Evolutionary conservation across 768 basidiomycete species (phyloP), one percentile per base, ranked within the genome.

Genomic region (Boletellus ananas): DNA sequence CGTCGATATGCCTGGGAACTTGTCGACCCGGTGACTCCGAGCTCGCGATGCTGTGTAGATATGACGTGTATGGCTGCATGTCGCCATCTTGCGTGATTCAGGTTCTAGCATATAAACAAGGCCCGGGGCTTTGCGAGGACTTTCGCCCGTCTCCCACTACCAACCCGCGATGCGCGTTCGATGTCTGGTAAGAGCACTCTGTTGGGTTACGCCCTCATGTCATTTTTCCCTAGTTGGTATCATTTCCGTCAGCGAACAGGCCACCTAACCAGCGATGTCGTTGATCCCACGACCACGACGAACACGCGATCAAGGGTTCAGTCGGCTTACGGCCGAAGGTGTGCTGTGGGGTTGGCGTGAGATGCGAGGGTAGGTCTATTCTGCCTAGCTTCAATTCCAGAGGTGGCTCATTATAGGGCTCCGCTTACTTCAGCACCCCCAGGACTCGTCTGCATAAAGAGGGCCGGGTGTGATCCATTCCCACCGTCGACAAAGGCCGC

Each of bases 391-490:
- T 49, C 38, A 34, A n/a, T 8, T 7, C 37, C 17, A 29, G 29
- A 29, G 29, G 25, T 4, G 7, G 41, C 31, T 20, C 12, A n/a
- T 43, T 38, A 29, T 39, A 34, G 42, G 51, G 34, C 29, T 14
- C 21, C 41, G 56, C 56, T 58, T 57, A 57, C 57, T 48, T 57
- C 56, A 57, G 57, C 48, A 10, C 17, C 21, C 20, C 13, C 29
- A 14, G 36, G 34, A 21, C 14, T 16, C 9, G 17, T 8, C 6
- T 8, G 17, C 36, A 29, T 29, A 29, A 29, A 29, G 7, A 29
- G 29, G 29, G 7, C 10, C 29, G 29, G 29, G 10, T 29, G 7
- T 29, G 18, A 20, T 1, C 4, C 17, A 12, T 34, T 16, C 37
- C 31, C 31, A 31, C 29, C n/a, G 7, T 17, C 34, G n/a, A 20